Evolutionary conservation across 208 protist species (phyloP), one percentile per base, ranked within the genome.

Genomic region (Herpetomonas tarakana): DNA sequence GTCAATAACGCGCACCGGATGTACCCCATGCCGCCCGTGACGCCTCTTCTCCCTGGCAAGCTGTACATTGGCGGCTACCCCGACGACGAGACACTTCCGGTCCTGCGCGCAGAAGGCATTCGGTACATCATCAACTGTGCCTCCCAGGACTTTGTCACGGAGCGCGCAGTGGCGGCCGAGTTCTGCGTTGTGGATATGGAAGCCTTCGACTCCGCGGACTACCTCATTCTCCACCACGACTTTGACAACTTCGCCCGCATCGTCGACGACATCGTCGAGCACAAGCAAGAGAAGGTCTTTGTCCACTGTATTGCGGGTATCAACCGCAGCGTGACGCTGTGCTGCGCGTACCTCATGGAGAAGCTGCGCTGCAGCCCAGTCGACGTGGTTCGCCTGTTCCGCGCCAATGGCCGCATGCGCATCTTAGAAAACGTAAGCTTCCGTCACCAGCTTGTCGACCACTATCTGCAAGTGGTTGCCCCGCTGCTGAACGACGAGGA

Each of bases 221-320:
- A 92, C 60, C 68, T 88, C 28, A 95, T 95, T 50, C 66, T 95
- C 3, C 79, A 79, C 67, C 71, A 87, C 66, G 76, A 91, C 52
- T 91, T 85, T 46, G 73, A 91, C 3, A 38, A 16, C 1, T 92
- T 95, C 68, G 69, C 68, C n/a, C 18, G 67, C 3, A 62, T 91
- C 24, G 63, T 95, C 39, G 68, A 59, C n/a, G 19, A 31, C 7
- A 57, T 44, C 22, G 45, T 81, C 2, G 45, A 68, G 55, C 61
- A 58, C 25, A 62, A 54, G 16, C 74, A 81, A 1, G 77, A 81
- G 39, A 71, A 65, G n/a, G 86, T 91, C 2, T 95, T 86, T 59
- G 89, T 92, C 53, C 89, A 95, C 66, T 95, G 89, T 62, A 62
- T 95, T 31, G 89, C 86, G 12, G 89, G 89, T 2, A 71, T 95